Evolutionary conservation across 2,329 filamentous ascomycete genomes (phyloP).

Genomic region (Polychaeton citri): DNA sequence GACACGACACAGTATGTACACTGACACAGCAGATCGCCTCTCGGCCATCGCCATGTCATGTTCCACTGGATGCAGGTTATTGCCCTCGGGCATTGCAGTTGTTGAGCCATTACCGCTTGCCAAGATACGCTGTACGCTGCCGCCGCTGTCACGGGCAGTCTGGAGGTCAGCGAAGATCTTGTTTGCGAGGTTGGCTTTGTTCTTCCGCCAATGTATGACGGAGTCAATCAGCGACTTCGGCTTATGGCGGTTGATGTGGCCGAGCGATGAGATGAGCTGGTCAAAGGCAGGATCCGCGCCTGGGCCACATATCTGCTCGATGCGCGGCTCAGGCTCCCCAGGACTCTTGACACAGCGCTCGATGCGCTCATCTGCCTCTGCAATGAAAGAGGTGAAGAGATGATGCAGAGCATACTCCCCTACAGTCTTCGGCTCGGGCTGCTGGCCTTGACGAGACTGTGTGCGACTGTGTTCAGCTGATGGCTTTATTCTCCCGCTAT

Average conservation of each 20-base stretch:
- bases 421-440: constrained; percentile 78
- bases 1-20: constrained; percentile 89
- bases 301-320: constrained; percentile 82
- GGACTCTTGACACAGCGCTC: constrained; percentile 72
- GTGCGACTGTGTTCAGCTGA: constrained; percentile 65
- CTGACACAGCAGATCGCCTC: constrained; percentile 82
- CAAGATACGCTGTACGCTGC: constrained; percentile 11
- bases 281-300: constrained; percentile 83
- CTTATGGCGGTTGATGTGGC: constrained; percentile 86
- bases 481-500: constrained; percentile 50
- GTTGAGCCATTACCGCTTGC: constrained; percentile 7
- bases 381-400: constrained; percentile 91
- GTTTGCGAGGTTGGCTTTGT: constrained; percentile 73
- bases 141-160: constrained; percentile 10
- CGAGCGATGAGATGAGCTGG: constrained; percentile 82
- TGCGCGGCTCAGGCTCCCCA: constrained; percentile 66
- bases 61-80: constrained; percentile 16
- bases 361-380: constrained; percentile 91
- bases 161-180: constrained; percentile 19
- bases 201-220: constrained; percentile 96
- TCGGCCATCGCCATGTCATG: constrained; percentile 36
- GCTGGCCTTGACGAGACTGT: constrained; percentile 44
- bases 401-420: constrained; percentile 96
- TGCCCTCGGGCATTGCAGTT: constrained; percentile 10
- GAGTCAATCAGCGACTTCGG: constrained; percentile 92